Conservation (phyloP, 1,284 basidiomycete genomes). For the Cryptococcus sp. region DNA sequence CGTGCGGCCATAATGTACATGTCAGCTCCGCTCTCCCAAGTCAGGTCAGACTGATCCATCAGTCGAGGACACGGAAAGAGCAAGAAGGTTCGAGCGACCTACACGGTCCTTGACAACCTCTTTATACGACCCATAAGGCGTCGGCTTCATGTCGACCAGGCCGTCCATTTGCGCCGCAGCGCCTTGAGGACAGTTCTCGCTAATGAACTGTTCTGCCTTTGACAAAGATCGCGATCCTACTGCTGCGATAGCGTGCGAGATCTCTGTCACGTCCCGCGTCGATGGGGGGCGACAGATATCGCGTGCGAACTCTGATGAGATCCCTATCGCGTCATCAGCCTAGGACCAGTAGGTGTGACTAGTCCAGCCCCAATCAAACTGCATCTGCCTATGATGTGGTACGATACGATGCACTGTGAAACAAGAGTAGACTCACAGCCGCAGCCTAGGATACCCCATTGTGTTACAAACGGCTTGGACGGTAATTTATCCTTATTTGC, state of each 20-base stretch:
- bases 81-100: slow-evolving; percentile 2
- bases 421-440: slow-evolving; percentile 24
- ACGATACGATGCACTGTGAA: too few relatives aligned
- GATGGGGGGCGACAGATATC: slow-evolving; percentile 51
- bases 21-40: not conserved
- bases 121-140: slow-evolving; percentile 47
- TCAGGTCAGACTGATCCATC: not conserved
- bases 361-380: too few relatives aligned
- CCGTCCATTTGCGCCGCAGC: slow-evolving; percentile 38
- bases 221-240: slow-evolving; percentile 51
- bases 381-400: too few relatives aligned
- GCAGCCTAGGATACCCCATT: slow-evolving; percentile 40
- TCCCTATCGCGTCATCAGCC: slow-evolving; percentile 29
- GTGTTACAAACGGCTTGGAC: slow-evolving; percentile 25
- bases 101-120: slow-evolving; percentile 51
- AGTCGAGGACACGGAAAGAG: not conserved
- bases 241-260: slow-evolving; percentile 53
- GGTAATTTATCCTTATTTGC: too few relatives aligned
- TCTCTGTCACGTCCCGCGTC: slow-evolving; percentile 48
- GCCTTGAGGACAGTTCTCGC: slow-evolving; percentile 35
- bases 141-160: slow-evolving; percentile 26
- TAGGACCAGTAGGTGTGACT: not conserved
- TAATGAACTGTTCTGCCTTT: slow-evolving; percentile 53
- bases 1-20: too few relatives aligned
- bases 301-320: slow-evolving; percentile 47